Percentiles rank a stretch among this genome's conserved stretches.
phyloP scores from a whole-genome alignment of 495 filamentous ascomycete genomes.

The Penicillium flavigenum region DNA sequence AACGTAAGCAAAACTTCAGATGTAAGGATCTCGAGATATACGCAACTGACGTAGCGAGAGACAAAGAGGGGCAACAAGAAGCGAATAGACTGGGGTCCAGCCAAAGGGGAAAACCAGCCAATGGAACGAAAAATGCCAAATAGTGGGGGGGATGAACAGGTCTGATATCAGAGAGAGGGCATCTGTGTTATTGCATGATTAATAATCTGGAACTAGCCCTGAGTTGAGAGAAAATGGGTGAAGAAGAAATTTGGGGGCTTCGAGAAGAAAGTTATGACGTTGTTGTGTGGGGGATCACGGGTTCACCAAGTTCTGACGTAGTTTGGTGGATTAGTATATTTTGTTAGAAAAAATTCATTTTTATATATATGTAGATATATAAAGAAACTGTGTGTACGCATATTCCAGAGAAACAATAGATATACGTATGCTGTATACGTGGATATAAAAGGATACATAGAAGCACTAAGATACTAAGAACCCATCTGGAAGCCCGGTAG shows the following conservation, averaged over 20 bases:
- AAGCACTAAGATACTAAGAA: no score
- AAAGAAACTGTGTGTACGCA: background rate
- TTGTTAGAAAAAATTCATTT: no score
- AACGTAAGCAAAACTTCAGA: background rate
- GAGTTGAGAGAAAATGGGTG: conserved; percentile 8
- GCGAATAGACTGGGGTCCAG: conserved; percentile 24
- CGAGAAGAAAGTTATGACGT: conserved; percentile 30
- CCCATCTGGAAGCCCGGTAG: no score
- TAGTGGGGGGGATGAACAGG: conserved; percentile 16
- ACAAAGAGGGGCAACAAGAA: conserved; percentile 20
- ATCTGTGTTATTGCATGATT: conserved; percentile 35
- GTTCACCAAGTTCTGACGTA: conserved; percentile 12
- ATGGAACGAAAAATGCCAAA: conserved; percentile 15
- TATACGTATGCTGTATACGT: background rate
- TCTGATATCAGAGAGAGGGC: conserved; percentile 33
- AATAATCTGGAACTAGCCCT: conserved; percentile 14
- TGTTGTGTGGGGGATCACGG: conserved; percentile 26
- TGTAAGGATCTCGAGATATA: background rate
- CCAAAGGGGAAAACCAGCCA: conserved; percentile 17
- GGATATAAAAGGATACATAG: background rate
- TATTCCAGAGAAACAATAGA: background rate
- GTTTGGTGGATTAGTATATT: background rate
- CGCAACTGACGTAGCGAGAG: conserved; percentile 7
- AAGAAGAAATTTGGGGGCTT: conserved; percentile 18
- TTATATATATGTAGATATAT: background rate